phyloP scores from a whole-genome alignment of 345 rosid genomes.

The Mercurialis annua region DNA sequence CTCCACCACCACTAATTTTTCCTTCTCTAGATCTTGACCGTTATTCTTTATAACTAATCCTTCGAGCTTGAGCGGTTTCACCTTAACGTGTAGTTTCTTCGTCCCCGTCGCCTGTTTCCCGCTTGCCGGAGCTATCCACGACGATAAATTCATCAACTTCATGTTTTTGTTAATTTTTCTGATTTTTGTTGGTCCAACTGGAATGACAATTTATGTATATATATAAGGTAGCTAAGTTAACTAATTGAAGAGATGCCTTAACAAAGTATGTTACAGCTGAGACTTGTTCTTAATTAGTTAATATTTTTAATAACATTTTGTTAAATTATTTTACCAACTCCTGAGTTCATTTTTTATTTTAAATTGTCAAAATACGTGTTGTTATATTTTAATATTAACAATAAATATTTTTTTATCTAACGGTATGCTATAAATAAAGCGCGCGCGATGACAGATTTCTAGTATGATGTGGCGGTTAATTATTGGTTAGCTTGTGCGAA shows the following conservation, averaged over 20 bases:
- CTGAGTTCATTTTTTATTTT: not conserved
- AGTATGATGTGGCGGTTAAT: not conserved
- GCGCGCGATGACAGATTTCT: no score
- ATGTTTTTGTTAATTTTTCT: not conserved
- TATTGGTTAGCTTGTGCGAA: not conserved
- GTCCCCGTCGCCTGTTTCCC: not conserved
- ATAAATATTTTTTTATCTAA: no score
- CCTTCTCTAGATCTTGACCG: slow-evolving; percentile 6
- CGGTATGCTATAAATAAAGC: not conserved
- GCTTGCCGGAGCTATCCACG: not conserved
- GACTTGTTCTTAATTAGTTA: not conserved
- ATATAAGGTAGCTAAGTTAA: no score
- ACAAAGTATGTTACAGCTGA: not conserved
- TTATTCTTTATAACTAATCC: slow-evolving; percentile 17
- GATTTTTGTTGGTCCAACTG: not conserved
- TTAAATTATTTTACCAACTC: no score
- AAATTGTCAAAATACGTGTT: no score
- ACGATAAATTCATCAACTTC: slow-evolving; percentile 5
- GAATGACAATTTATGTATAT: not conserved
- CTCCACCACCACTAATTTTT: slow-evolving; percentile 14
- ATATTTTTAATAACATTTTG: no score
- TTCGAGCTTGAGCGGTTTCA: slow-evolving; percentile 36
- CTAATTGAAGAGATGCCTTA: not conserved
- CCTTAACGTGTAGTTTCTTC: slow-evolving; percentile 36
- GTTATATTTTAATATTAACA: no score